Conservation (phyloP, 345 rosid species). For the Ceriops zippeliana region DNA sequence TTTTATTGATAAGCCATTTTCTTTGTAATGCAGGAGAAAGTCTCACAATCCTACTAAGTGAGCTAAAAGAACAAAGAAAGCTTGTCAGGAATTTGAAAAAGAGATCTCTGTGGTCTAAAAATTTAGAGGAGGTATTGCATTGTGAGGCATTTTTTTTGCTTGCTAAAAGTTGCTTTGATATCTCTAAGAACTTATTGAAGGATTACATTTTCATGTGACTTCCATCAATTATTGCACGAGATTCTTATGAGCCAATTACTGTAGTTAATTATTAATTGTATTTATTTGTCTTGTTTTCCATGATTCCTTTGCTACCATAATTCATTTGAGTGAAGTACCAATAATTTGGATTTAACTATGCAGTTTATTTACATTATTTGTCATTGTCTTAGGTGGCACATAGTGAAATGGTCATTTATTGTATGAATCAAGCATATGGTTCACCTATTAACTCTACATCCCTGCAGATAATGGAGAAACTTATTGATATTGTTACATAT, state of each 20-base stretch:
- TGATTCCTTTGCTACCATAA: neutral
- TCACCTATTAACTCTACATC: conserved; percentile 3
- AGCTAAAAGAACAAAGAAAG: conserved; percentile 70
- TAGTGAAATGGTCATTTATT: neutral
- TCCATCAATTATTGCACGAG: neutral
- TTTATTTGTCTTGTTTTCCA: neutral
- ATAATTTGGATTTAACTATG: neutral
- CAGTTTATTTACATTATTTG: neutral
- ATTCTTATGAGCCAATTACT: neutral
- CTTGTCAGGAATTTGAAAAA: conserved; percentile 64
- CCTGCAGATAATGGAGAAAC: conserved; percentile 62
- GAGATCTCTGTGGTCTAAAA: conserved; percentile 90
- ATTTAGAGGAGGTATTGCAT: conserved; percentile 62
- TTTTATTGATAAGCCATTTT: conserved; percentile 7
- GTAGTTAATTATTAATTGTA: neutral
- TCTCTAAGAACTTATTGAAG: neutral
- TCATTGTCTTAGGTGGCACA: neutral
- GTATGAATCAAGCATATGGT: neutral
- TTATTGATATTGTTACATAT: conserved; percentile 60
- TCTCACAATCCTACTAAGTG: conserved; percentile 53
- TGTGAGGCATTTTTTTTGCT: neutral
- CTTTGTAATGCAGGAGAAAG: conserved; percentile 53
- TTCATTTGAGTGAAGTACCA: neutral
- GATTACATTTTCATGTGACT: neutral
- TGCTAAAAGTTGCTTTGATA: neutral